phyloP scores from a whole-genome alignment of 139 green algal genomes.

The Chlamydomonas sp. region DNA sequence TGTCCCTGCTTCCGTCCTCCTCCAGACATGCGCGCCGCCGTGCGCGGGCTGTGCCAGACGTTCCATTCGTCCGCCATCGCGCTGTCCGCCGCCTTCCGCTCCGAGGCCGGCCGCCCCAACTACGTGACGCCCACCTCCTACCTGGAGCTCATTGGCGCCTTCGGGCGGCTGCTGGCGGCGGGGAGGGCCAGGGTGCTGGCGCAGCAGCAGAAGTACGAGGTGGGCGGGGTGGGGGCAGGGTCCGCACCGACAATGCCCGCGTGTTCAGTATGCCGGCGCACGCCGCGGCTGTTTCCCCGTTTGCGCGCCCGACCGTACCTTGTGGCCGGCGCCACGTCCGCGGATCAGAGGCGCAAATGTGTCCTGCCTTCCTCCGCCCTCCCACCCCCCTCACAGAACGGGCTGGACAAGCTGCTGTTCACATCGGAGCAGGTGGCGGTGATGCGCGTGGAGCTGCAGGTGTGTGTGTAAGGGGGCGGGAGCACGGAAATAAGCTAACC shows the following conservation, averaged over 20 bases:
- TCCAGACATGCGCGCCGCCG: neutral
- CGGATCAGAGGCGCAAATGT: neutral
- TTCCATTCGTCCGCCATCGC: constrained; percentile 42
- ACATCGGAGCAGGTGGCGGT: constrained; percentile 68
- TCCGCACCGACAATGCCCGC: no score
- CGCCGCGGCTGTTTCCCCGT: neutral
- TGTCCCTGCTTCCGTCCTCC: neutral
- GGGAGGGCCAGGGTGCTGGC: constrained; percentile 54
- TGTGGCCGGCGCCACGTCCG: no score
- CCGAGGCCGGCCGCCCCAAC: constrained; percentile 52
- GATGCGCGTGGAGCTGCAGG: constrained; percentile 81
- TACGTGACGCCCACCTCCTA: constrained; percentile 81
- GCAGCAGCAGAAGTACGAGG: constrained; percentile 39
- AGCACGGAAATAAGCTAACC: no score
- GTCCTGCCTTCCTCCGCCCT: neutral
- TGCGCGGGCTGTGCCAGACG: constrained; percentile 61
- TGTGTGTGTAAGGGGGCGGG: neutral
- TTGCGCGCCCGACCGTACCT: neutral
- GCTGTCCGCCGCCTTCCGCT: neutral
- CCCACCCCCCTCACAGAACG: constrained; percentile 25
- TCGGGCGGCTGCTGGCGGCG: constrained; percentile 51
- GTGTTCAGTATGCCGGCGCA: no score
- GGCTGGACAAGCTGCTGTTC: constrained; percentile 75
- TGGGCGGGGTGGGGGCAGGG: neutral
- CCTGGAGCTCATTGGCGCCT: constrained; percentile 69